These are phyloP conservation scores for Penicillium sp. DNA, from an alignment of 2,329 filamentous ascomycete genomes.

Conservation along the genomic window DNA sequence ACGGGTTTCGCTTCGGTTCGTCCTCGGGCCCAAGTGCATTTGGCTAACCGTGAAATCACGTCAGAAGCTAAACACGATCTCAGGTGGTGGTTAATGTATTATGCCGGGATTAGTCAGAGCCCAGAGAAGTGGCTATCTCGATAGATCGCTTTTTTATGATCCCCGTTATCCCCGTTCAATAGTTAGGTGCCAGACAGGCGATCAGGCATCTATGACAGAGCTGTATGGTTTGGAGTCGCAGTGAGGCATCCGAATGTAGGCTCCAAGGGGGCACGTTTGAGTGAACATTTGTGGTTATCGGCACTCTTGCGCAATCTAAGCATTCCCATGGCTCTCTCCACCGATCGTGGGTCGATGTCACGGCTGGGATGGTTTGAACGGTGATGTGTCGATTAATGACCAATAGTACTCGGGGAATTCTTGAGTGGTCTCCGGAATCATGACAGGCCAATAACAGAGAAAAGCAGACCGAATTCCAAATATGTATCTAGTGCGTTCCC, in stretches of 20 bases:
- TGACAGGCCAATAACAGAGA: background rate
- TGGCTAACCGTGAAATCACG: background rate
- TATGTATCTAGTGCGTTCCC: background rate
- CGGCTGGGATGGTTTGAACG: background rate
- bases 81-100: too few relatives aligned
- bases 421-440: background rate
- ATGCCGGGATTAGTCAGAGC: too few relatives aligned
- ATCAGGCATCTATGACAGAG: background rate
- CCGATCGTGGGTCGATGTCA: background rate
- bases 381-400: background rate
- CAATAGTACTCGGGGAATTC: background rate
- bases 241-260: background rate
- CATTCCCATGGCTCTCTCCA: background rate
- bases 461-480: background rate
- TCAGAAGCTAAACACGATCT: background rate
- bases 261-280: background rate
- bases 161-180: background rate
- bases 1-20: background rate
- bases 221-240: background rate
- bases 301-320: background rate
- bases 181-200: background rate
- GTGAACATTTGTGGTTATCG: background rate
- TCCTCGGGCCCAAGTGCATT: background rate
- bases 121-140: too few relatives aligned
- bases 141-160: too few relatives aligned